Evolutionary conservation across 371 early-diverging fungal species (phyloP), one percentile per base, ranked within the genome.

Genomic region (Cokeromyces recurvatus): DNA sequence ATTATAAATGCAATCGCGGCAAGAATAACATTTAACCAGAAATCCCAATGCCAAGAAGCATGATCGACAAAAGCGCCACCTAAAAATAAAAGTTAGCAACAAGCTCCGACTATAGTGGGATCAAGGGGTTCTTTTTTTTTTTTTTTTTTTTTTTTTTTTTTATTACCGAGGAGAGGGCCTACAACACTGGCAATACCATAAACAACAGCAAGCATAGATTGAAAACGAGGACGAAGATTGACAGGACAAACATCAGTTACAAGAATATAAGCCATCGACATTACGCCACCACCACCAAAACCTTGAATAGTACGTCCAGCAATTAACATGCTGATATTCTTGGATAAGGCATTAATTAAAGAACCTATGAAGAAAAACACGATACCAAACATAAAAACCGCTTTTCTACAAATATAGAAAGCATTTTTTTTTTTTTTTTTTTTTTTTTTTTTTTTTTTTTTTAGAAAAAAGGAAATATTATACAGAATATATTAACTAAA

Each of bases 1-100:
- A 84, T 37, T 2, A 69, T 27, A 27, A 82, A 53, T 1, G 84
- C 55, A 20, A 86, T 48, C 4, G 61, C 78, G 14, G 83, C 73
- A n/a, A 91, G 32, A n/a, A 88, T 89, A 15, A 89, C 60, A 59
- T 89, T 90, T 48, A 90, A 68, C 75, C 71, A 79, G 48, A 86
- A 86, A 25, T 79, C 82, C 85, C 84, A 87, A 10, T 85, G 78
- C 89, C 88, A 89, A 1, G 63, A 65, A 29, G 78, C 67, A 31
- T 77, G 51, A 43, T 79, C 79, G 0, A 74, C 72, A 35, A 91
- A 84, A 2, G 79, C 80, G 23, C 90, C 91, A 34, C 89, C 91
- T 55, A 81, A 37, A 29, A 43, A 32, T 16, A 20, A 14, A 20
- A 19, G 9, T 48, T 48, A 40, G 32, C 11, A 10, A 16, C 2